A percentile compares a stretch with the other conserved stretches of the same genome.
These are phyloP conservation scores for Bryoerythrophyllum caledonicum DNA, from an alignment of 225 moss, liverwort and hornwort genomes.

Conservation along the genomic window DNA sequence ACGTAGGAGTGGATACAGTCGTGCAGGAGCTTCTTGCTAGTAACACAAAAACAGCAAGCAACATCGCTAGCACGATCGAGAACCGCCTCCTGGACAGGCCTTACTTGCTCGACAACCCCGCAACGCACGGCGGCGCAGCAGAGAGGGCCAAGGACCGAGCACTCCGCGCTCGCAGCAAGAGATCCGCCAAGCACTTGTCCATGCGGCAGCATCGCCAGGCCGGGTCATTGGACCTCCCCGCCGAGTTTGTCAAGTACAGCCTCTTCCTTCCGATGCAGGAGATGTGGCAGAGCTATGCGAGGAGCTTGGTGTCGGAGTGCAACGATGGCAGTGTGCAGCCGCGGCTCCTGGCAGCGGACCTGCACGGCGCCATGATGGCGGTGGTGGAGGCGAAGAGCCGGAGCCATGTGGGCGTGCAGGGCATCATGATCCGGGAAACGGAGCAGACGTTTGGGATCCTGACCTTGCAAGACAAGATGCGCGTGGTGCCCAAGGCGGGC, in stretches of 20 bases:
- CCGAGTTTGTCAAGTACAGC: slow-evolving; percentile 50
- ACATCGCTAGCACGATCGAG: slow-evolving; percentile 61
- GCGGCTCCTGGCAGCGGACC: slow-evolving; percentile 76
- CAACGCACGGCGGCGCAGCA: slow-evolving; percentile 52
- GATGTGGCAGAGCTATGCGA: slow-evolving; percentile 71
- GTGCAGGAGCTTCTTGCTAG: slow-evolving; percentile 65
- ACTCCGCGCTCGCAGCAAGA: slow-evolving; percentile 51
- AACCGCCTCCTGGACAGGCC: slow-evolving; percentile 58
- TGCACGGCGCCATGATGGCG: slow-evolving; percentile 78
- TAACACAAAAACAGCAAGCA: slow-evolving; percentile 57
- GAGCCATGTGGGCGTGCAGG: slow-evolving; percentile 59
- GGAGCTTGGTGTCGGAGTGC: slow-evolving; percentile 58
- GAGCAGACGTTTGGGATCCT: slow-evolving; percentile 77
- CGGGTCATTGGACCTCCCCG: slow-evolving; percentile 67
- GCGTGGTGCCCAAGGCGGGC: slow-evolving; percentile 75
- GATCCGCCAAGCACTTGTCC: slow-evolving; percentile 61
- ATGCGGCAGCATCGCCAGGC: slow-evolving; percentile 65
- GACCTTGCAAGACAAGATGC: slow-evolving; percentile 59
- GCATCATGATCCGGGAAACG: slow-evolving; percentile 88
- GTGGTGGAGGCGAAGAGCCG: slow-evolving; percentile 73
- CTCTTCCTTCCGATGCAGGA: slow-evolving; percentile 71
- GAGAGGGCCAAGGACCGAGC: slow-evolving; percentile 67
- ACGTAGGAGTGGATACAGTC: slow-evolving; percentile 44
- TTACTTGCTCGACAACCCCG: slow-evolving; percentile 72
- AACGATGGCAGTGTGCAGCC: slow-evolving; percentile 65